Evolutionary conservation across 305 asterid species (phyloP), one percentile per base, ranked within the genome.

Genomic region (Andrographis paniculata): DNA sequence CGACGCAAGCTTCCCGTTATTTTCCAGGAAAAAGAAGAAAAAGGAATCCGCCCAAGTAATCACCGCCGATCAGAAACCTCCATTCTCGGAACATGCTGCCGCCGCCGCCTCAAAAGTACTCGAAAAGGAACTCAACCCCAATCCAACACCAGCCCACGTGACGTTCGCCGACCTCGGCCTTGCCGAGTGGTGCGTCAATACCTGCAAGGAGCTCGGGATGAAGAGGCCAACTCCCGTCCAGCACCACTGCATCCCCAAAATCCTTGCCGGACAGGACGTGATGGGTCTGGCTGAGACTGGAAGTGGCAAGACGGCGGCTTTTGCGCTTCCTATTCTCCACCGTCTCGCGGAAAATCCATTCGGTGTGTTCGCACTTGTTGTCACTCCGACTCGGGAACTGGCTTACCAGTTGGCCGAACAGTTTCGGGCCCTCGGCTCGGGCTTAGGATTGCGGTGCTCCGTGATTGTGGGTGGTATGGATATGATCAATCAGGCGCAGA

Each of bases 391-490:
- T 0, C 64, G 96, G 33, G 98, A 89, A 65, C 80, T 89, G 55
- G 98, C 96, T 6, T 75, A 60, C 67, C 96, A 89, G 62, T 66
- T 89, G 58, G 94, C 96, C 0, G 96, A 89, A 67, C 96, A 89
- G 75, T 89, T 89, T 65, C 64, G 88, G 20, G 96, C 98, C 0
- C 71, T 91, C 1, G 96, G 96, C 6, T 78, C 94, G 27, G 71
- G 89, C 15, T 45, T 91, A 69, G 84, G 76, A 24, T 60, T 91
- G 56, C 80, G 96, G 40, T 76, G 84, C 41, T 60, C 80, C 0
- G 98, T 80, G 41, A 57, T 91, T 39, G 82, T 83, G 2, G 98
- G 98, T 16, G 98, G 98, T 17, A 78, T 89, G 94, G 92, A 91
- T 74, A 75, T 73, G 70, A 62, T 83, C 14, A 77, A 40, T 59